Evolutionary conservation across 345 rosid species (phyloP).

Genomic region (Pistacia atlantica): DNA sequence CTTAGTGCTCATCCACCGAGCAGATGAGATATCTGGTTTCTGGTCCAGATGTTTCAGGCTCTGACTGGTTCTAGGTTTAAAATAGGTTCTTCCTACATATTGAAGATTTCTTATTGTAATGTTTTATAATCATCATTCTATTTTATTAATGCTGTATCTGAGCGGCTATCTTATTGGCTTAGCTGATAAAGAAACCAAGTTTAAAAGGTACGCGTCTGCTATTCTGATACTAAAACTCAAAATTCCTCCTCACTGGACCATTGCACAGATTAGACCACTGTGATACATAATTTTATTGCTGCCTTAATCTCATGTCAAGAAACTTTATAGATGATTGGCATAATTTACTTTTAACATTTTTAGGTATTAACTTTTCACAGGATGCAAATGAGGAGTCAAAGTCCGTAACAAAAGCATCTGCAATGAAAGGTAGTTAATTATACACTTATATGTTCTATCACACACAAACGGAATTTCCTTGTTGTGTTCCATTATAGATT

Average conservation of each 20-base stretch:
- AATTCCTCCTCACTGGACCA: not conserved
- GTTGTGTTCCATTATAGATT: not conserved
- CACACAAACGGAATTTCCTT: not conserved
- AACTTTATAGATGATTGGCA: not conserved
- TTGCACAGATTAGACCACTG: not conserved
- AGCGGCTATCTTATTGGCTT: no score
- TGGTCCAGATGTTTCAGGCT: not conserved
- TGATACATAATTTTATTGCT: conserved; percentile 10
- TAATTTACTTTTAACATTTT: not conserved
- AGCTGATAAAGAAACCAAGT: not conserved
- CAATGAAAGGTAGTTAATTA: conserved; percentile 71
- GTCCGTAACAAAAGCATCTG: conserved; percentile 89
- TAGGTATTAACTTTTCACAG: conserved; percentile 37
- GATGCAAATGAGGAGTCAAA: conserved; percentile 95
- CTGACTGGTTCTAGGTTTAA: not conserved
- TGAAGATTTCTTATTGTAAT: not conserved
- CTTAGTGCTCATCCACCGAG: not conserved
- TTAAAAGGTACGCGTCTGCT: not conserved
- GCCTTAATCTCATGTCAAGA: not conserved
- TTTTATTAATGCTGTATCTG: not conserved
- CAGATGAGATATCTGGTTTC: not conserved
- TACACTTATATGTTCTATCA: not conserved
- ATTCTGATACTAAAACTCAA: not conserved
- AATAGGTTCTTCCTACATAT: not conserved
- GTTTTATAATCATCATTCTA: not conserved